These are phyloP conservation scores for Aspergillus avenaceus DNA, from an alignment of 495 filamentous ascomycete species.

Conservation along the genomic window DNA sequence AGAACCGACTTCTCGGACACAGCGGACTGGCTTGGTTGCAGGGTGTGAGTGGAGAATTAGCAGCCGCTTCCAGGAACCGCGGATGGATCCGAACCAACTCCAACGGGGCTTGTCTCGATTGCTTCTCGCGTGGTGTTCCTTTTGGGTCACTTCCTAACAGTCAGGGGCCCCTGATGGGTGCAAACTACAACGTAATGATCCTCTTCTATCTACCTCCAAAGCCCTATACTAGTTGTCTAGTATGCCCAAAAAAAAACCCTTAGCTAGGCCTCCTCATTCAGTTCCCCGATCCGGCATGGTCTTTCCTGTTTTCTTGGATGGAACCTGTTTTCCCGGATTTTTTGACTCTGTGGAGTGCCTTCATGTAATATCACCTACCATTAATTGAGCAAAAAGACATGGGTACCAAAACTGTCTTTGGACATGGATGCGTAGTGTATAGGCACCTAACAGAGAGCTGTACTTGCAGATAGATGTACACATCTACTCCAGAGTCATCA, in stretches of 20 bases:
- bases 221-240: slow-evolving; percentile 1
- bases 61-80: slow-evolving; percentile 16
- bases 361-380: too few relatives aligned
- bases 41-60: slow-evolving; percentile 14
- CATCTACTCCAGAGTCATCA: neutral
- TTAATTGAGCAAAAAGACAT: neutral
- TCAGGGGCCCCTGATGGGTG: slow-evolving; percentile 10
- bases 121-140: slow-evolving; percentile 17
- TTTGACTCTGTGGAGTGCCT: too few relatives aligned
- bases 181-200: neutral
- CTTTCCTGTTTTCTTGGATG: neutral
- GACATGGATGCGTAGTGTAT: neutral
- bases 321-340: slow-evolving; percentile 7
- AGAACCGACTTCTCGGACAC: slow-evolving; percentile 17
- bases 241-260: neutral
- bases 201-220: too few relatives aligned
- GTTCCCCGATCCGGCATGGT: neutral
- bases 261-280: neutral
- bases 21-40: slow-evolving; percentile 13
- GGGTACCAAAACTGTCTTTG: neutral
- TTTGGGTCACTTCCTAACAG: neutral
- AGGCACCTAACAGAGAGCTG: neutral
- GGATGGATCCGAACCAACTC: slow-evolving; percentile 22
- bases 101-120: slow-evolving; percentile 19
- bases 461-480: neutral